Evolutionary conservation across 805 yeast genomes (phyloP).

Genomic region (Nadsonia fulvescens): DNA sequence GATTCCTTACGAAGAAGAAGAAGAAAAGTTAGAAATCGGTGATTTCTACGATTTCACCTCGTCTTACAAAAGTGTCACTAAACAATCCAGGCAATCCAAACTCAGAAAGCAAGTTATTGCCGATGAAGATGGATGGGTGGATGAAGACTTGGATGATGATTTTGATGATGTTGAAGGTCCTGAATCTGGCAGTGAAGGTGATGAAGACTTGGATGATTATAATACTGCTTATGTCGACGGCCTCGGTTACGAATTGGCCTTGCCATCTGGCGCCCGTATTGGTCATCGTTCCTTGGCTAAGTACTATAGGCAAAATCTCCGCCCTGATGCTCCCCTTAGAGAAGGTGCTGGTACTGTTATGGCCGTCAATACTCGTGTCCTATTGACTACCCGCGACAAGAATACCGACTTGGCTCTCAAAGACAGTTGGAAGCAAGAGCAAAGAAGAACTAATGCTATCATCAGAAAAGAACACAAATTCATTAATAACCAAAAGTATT

Average conservation of each 20-base stretch:
- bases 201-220: slow-evolving; percentile 14
- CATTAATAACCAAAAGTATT: slow-evolving; percentile 72
- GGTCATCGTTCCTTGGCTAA: slow-evolving; percentile 69
- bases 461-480: slow-evolving; percentile 40
- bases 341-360: slow-evolving; percentile 64
- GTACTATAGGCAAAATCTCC: slow-evolving; percentile 48
- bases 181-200: slow-evolving; percentile 14
- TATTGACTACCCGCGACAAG: slow-evolving; percentile 16
- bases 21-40: slow-evolving; percentile 57
- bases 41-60: slow-evolving; percentile 73
- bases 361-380: slow-evolving; percentile 37
- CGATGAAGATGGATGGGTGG: slow-evolving; percentile 19
- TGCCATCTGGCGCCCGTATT: slow-evolving; percentile 62
- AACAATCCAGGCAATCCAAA: too few relatives aligned
- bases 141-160: slow-evolving; percentile 18
- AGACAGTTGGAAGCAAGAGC: slow-evolving; percentile 44
- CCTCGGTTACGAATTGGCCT: slow-evolving; percentile 44
- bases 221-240: slow-evolving; percentile 30
- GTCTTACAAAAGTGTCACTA: slow-evolving; percentile 34
- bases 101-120: slow-evolving; percentile 19
- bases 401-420: slow-evolving; percentile 29
- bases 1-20: slow-evolving; percentile 71
- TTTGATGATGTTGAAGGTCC: slow-evolving; percentile 10
- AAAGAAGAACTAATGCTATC: slow-evolving; percentile 26
- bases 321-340: slow-evolving; percentile 29